These are phyloP conservation scores for Coemansia sp. DNA, from an alignment of 192 early-diverging fungal genomes.

Conservation along the genomic window DNA sequence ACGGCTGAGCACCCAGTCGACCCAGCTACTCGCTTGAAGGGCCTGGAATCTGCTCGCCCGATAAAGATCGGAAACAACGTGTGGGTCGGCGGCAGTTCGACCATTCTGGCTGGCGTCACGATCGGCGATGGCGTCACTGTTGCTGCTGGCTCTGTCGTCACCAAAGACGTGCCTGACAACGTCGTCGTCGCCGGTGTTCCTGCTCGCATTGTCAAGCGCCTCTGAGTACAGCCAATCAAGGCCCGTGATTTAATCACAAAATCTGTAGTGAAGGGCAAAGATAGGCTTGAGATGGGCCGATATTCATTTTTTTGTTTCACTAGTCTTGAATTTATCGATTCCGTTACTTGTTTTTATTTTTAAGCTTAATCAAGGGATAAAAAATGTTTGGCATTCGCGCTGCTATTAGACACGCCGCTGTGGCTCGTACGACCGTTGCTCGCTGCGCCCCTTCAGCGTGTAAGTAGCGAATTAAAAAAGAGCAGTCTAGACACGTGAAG, in stretches of 20 bases:
- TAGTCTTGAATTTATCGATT: constrained; percentile 16
- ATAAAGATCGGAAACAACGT: constrained; percentile 80
- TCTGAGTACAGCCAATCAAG: constrained; percentile 23
- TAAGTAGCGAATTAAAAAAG: constrained; percentile 30
- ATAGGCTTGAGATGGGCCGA: background rate
- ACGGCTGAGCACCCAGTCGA: constrained; percentile 75
- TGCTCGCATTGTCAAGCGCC: constrained; percentile 70
- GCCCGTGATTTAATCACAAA: background rate
- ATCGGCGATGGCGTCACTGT: constrained; percentile 79
- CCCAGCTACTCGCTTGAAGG: constrained; percentile 32
- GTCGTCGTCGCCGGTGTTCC: constrained; percentile 87
- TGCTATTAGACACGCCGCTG: constrained; percentile 42
- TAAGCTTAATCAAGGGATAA: constrained; percentile 8
- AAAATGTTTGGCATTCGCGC: constrained; percentile 57
- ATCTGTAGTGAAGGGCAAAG: background rate
- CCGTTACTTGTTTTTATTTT: background rate
- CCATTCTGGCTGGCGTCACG: constrained; percentile 84
- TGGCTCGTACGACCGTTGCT: constrained; percentile 27
- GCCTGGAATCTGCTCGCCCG: constrained; percentile 24
- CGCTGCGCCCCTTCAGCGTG: constrained; percentile 28
- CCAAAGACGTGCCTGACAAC: constrained; percentile 79
- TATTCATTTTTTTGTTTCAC: constrained; percentile 13
- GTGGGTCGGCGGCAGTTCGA: constrained; percentile 84
- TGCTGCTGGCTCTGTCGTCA: constrained; percentile 87
- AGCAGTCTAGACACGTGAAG: background rate